These are phyloP conservation scores for Acanthamoeba healyi DNA, from an alignment of 208 protist genomes.

Conservation along the genomic window DNA sequence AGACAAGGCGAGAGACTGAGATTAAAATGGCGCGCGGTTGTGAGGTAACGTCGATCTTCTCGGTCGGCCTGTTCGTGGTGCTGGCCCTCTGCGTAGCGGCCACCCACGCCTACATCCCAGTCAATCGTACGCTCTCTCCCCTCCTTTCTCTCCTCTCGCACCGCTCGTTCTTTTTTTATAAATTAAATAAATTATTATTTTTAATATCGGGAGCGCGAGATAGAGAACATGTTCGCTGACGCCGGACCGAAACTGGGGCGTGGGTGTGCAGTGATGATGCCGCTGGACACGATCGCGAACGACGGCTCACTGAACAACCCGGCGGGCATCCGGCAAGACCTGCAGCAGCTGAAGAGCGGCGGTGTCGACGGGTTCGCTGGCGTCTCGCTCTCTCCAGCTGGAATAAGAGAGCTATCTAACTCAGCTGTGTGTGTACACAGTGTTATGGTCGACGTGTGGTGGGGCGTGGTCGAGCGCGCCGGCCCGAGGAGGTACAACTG, in stretches of 20 bases:
- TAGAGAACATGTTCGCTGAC: background rate
- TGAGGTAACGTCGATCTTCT: background rate
- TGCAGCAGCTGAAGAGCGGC: conserved; percentile 79
- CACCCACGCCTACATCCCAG: conserved; percentile 29
- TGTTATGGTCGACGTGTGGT: conserved; percentile 93
- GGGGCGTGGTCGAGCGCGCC: conserved; percentile 88
- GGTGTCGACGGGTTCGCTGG: conserved; percentile 71
- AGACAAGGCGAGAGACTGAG: too few relatives aligned
- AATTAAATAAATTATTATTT: too few relatives aligned
- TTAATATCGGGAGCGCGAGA: too few relatives aligned
- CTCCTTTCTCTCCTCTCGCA: background rate
- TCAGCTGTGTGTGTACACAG: too few relatives aligned
- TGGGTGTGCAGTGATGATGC: conserved; percentile 85
- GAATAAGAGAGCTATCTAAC: too few relatives aligned
- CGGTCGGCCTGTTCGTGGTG: background rate
- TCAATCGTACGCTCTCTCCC: conserved; percentile 9
- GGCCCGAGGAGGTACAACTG: conserved; percentile 88
- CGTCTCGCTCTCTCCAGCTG: too few relatives aligned
- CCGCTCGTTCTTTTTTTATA: too few relatives aligned
- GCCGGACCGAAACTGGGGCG: background rate
- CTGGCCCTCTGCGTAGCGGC: background rate
- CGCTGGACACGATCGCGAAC: conserved; percentile 82
- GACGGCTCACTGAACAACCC: conserved; percentile 79
- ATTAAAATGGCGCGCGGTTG: background rate
- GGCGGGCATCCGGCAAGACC: conserved; percentile 48